Evolutionary conservation across 192 early-diverging fungal species (phyloP).

Genomic region (Entomortierella lignicola): DNA sequence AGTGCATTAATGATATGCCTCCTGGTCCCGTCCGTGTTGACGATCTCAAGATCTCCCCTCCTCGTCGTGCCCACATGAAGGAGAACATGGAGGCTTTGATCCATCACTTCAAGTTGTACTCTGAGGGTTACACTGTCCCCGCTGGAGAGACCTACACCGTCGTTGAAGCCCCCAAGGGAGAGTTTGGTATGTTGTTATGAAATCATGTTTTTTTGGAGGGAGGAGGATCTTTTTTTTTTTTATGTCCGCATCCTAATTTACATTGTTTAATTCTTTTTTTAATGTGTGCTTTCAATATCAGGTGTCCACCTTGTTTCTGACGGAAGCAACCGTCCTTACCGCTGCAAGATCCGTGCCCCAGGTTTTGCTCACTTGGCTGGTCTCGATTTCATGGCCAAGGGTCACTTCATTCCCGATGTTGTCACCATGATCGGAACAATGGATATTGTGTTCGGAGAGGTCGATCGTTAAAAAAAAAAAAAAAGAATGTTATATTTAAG

Average conservation of each 20-base stretch:
- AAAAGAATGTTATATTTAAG: background rate
- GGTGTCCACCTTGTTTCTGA: slow-evolving; percentile 91
- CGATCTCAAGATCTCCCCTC: slow-evolving; percentile 97
- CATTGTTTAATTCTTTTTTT: background rate
- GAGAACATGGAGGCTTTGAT: slow-evolving; percentile 99
- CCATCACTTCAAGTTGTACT: slow-evolving; percentile 99
- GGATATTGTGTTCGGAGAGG: slow-evolving; percentile 99
- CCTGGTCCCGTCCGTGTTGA: slow-evolving; percentile 94
- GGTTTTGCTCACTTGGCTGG: slow-evolving; percentile 95
- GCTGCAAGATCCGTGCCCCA: slow-evolving; percentile 97
- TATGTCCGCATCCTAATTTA: background rate
- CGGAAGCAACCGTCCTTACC: slow-evolving; percentile 94
- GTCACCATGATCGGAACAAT: slow-evolving; percentile 98
- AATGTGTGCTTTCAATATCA: background rate
- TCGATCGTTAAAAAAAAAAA: slow-evolving; percentile 72
- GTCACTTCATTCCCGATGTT: slow-evolving; percentile 94
- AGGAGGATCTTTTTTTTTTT: slow-evolving; percentile 3
- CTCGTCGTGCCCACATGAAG: slow-evolving; percentile 95
- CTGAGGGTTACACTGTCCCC: slow-evolving; percentile 98
- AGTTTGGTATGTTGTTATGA: slow-evolving; percentile 77
- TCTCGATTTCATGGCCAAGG: slow-evolving; percentile 90
- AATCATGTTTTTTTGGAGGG: background rate
- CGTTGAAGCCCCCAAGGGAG: slow-evolving; percentile 98
- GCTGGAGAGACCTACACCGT: slow-evolving; percentile 97
- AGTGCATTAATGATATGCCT: slow-evolving; percentile 97